Base-by-base conservation (phyloP, 192 early-diverging fungal genomes). In the Oehlia diaphana region DNA sequence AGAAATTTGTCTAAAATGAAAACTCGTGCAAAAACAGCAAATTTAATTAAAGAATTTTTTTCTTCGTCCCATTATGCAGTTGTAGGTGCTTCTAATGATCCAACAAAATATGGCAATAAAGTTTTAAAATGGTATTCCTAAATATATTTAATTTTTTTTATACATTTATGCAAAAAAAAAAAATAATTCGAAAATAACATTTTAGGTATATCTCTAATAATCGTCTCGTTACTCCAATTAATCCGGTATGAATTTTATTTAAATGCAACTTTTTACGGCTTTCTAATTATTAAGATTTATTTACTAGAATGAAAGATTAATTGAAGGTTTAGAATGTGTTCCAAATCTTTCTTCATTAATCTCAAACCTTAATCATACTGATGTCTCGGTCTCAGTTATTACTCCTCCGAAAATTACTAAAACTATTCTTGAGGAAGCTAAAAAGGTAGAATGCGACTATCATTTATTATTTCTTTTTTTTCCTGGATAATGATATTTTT, bases 101-200 rank as follows among this genome's bases (percentile, higher is more conserved):
- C 82, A 14, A 62, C 88, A 49, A 97, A 97, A 86, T 95, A 91
- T 83, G 96, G 96, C 63, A 94, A 95, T 88, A 92, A 89, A 76
- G 92, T 97, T 12, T 88, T 97, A 37, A 82, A 86, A 47, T 97
- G 94, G 93, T 95, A 92, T 37, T 49, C 31, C 0, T 23, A 65
- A 7, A 21, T 63, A 64, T 47, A 2, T 23, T 21, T 28, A 10
- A 21, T 9, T 80, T 35, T 35, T 63, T 39, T 39, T 42, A 42
- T 42, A 42, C 39, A 42, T 42, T 50, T 10, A 28, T 37, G 35
- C 4, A 31, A 2, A 31, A 31, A 31, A 47, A 44, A 58, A 73
- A 50, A 23, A 23, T 26, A 47, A 26, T 47, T 47, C 12, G n/a
- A 47, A 0, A 12, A 2, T 9, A 47, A 47, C 2, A 12, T 47